phyloP scores from a whole-genome alignment of 2,329 filamentous ascomycete genomes.

The Pezicula rhizophila region DNA sequence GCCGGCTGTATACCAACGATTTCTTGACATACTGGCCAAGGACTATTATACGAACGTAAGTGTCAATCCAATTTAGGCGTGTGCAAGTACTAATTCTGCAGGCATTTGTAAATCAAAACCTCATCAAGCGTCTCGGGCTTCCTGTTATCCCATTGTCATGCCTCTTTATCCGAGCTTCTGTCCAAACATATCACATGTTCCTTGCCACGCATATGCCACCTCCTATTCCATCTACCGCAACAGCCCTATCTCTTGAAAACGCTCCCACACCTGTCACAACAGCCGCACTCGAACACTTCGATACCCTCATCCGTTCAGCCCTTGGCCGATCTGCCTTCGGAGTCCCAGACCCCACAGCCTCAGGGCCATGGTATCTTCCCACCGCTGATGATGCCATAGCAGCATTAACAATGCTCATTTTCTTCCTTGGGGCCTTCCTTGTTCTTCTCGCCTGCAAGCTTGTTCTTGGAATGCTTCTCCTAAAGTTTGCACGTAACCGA shows the following conservation, averaged over 20 bases:
- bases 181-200: constrained; percentile 99
- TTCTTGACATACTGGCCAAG: constrained; percentile 89
- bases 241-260: constrained; percentile 59
- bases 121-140: constrained; percentile 83
- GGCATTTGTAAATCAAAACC: constrained; percentile 85
- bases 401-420: constrained; percentile 72
- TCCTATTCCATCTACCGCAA: constrained; percentile 61
- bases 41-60: constrained; percentile 93
- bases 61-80: constrained; percentile 4
- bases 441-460: constrained; percentile 81
- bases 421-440: constrained; percentile 80
- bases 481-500: constrained; percentile 71
- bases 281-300: constrained; percentile 73
- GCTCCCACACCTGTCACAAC: constrained; percentile 60
- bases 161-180: constrained; percentile 86
- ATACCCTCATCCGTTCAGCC: constrained; percentile 70
- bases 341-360: constrained; percentile 25
- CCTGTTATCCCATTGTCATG: constrained; percentile 90
- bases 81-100: constrained; percentile 28
- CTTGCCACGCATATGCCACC: constrained; percentile 78
- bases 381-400: constrained; percentile 67
- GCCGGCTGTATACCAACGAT: constrained; percentile 80
- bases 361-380: constrained; percentile 26
- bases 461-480: constrained; percentile 78
- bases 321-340: constrained; percentile 69